A percentile compares a stretch with the other conserved stretches of the same genome.
These are phyloP conservation scores for Claviceps arundinis DNA, from an alignment of 2,329 filamentous ascomycete genomes.

Conservation along the genomic window DNA sequence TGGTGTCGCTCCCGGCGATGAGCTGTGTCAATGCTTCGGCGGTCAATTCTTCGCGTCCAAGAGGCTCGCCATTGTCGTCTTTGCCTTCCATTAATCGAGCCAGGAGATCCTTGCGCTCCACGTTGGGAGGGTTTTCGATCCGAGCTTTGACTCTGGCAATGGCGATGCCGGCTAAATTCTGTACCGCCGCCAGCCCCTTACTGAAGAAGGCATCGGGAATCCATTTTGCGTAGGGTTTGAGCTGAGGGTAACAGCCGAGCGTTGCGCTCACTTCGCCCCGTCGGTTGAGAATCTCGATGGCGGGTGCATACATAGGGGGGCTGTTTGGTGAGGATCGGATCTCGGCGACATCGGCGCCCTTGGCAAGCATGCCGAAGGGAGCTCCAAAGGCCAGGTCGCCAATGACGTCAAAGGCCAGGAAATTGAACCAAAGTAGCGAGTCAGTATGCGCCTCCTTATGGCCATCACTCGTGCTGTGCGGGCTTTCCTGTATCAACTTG, in stretches of 20 bases:
- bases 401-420: constrained; percentile 40
- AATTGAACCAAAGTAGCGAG: constrained; percentile 60
- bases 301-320: constrained; percentile 55
- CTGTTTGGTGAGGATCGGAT: constrained; percentile 48
- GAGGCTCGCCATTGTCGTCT: constrained; percentile 62
- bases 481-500: constrained; percentile 34
- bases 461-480: constrained; percentile 38
- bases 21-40: constrained; percentile 83
- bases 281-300: constrained; percentile 79
- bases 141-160: constrained; percentile 67
- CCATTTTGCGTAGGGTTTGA: constrained; percentile 71
- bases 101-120: constrained; percentile 65
- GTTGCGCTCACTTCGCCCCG: constrained; percentile 76
- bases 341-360: constrained; percentile 65
- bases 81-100: constrained; percentile 75
- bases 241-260: constrained; percentile 56
- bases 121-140: constrained; percentile 52
- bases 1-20: constrained; percentile 68
- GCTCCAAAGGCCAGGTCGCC: constrained; percentile 37
- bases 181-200: constrained; percentile 58
- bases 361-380: constrained; percentile 54
- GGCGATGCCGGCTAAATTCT: constrained; percentile 77
- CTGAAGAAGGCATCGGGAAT: constrained; percentile 73
- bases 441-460: constrained; percentile 53
- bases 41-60: constrained; percentile 68